phyloP scores from a whole-genome alignment of 106 monocot species.

The Triglochin maritima region DNA sequence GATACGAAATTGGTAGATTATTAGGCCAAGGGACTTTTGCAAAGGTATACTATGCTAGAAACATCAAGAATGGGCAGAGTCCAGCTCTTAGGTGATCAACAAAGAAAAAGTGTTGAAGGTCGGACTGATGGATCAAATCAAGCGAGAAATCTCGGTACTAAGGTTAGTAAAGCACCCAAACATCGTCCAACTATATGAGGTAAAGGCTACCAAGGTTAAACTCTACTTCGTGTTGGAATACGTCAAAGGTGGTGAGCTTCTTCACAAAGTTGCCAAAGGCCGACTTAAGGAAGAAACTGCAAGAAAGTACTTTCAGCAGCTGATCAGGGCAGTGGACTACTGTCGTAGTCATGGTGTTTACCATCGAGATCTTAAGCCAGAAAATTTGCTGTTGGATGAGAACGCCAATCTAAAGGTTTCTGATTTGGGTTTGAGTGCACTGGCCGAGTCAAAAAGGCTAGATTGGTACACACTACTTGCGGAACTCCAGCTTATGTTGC shows the following conservation, averaged over 20 bases:
- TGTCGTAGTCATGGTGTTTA: constrained; percentile 49
- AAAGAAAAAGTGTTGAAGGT: constrained; percentile 42
- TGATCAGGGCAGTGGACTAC: constrained; percentile 36
- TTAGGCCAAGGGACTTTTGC: constrained; percentile 57
- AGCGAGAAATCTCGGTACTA: constrained; percentile 43
- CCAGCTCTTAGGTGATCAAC: constrained; percentile 46
- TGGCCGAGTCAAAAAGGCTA: constrained; percentile 26
- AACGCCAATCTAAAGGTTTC: constrained; percentile 39
- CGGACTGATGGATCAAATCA: constrained; percentile 48
- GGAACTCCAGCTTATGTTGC: constrained; percentile 65
- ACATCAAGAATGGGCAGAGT: constrained; percentile 26
- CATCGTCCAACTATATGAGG: constrained; percentile 43
- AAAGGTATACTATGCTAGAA: constrained; percentile 42
- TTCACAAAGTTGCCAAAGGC: constrained; percentile 36
- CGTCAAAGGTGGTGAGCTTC: constrained; percentile 51
- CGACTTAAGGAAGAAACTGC: constrained; percentile 36
- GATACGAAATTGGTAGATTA: constrained; percentile 49
- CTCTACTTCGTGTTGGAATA: constrained; percentile 55
- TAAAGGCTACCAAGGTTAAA: constrained; percentile 50
- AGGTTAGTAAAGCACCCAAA: constrained; percentile 43
- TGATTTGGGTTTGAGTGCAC: constrained; percentile 50
- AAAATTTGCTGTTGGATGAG: constrained; percentile 45
- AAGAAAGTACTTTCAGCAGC: constrained; percentile 39
- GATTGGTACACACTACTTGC: constrained; percentile 44
- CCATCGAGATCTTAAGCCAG: constrained; percentile 52